Evolutionary conservation across 768 basidiomycete species (phyloP).

Genomic region (Trametes elegans): DNA sequence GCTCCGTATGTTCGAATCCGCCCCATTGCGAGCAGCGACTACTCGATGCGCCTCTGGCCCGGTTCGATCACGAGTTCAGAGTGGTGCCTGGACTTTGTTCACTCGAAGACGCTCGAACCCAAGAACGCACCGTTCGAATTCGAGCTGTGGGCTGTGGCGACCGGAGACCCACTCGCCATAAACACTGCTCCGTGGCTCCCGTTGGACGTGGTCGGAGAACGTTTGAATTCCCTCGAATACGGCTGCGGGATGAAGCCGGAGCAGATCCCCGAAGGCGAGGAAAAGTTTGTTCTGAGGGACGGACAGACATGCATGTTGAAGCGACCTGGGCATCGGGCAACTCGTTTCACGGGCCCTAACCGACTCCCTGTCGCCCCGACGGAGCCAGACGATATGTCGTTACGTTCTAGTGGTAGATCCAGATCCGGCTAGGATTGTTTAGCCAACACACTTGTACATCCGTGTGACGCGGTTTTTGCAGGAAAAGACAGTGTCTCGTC

Average conservation of each 20-base stretch:
- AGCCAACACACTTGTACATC: no score
- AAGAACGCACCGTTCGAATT: background rate
- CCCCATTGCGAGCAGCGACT: background rate
- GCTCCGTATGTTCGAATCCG: no score
- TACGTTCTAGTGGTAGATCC: background rate
- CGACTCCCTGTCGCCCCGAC: background rate
- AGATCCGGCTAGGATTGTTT: no score
- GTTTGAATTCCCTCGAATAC: background rate
- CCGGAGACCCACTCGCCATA: background rate
- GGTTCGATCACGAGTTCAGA: background rate
- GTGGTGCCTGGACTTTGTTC: background rate
- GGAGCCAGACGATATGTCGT: background rate
- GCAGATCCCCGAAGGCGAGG: no score
- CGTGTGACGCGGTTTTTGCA: no score
- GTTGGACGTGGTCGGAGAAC: background rate
- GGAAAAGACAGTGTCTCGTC: no score
- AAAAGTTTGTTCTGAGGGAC: background rate
- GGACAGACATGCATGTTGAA: background rate
- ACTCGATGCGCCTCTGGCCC: background rate
- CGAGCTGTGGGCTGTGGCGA: background rate
- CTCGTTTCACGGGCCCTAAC: background rate
- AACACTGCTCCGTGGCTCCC: background rate
- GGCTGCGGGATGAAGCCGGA: background rate
- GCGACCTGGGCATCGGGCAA: background rate
- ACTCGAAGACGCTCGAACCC: background rate